Base-by-base conservation (phyloP, 2,329 filamentous ascomycete species). In the Tetracladium maxilliforme region DNA sequence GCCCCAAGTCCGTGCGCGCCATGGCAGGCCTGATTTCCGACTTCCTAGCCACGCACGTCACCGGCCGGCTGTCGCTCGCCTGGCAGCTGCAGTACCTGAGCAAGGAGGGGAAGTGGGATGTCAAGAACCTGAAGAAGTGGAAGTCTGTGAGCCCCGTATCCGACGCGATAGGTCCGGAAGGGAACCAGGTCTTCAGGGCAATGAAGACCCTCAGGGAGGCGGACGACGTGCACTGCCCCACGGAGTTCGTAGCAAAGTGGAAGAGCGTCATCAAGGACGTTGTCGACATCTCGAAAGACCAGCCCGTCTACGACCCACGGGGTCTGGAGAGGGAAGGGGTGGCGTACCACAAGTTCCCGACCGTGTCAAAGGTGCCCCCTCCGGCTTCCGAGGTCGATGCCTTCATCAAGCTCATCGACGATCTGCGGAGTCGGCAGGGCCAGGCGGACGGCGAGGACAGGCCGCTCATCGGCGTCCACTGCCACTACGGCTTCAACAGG, bases 121-220 rank as follows among this genome's bases (percentile, higher is more conserved):
- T 95, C 37, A 95, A 95, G 54, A 95, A 95, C 42, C 61, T 94
- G 8, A 72, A 68, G 30, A 95, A 95, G 45, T 95, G 87, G 87
- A 68, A 81, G 47, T 71, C 70, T 11, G 78, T 92, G 1, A 51
- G 58, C 2, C 79, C 84, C 1, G 80, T 92, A 2, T 92, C 81
- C 0, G 62, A 66, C 2, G 72, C 76, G 4, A 90, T 95, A 31
- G 80, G 67, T 0, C n/a, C n/a, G n/a, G n/a, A n/a, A n/a, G n/a
- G n/a, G n/a, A n/a, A n/a, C n/a, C 70, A 70, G 10, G 59, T 84
- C 5, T 94, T 94, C 45, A 72, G 81, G 14, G 86, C 83, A 4
- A 78, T 94, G 64, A 94, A 95, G 52, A 95, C 90, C 0, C 64
- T 95, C 12, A 71, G 87, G 17, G 84, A 94, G 48, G 79, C 84